phyloP scores from a whole-genome alignment of 306 rosid species.

The Sindora glabra region DNA sequence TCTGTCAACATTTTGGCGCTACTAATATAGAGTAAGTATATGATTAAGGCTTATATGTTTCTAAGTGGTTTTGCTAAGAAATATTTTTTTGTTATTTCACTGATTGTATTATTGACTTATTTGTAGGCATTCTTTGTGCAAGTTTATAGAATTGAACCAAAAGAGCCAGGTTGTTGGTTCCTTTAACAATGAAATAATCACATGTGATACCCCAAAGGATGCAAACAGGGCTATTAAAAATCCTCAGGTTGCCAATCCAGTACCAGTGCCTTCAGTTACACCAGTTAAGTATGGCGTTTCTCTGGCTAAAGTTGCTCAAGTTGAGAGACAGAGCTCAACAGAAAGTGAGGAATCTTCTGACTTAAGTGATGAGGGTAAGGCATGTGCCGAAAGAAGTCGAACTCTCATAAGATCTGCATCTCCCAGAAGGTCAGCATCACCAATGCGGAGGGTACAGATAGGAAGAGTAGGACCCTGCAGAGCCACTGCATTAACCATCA shows the following conservation, averaged over 20 bases:
- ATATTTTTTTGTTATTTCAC: constrained; percentile 6
- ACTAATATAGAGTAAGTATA: constrained; percentile 56
- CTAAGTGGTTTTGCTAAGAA: no score
- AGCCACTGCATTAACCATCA: constrained; percentile 81
- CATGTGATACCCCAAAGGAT: constrained; percentile 20
- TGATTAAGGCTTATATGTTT: not conserved
- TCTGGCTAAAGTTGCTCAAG: constrained; percentile 81
- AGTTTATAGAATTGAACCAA: constrained; percentile 42
- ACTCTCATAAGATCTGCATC: constrained; percentile 58
- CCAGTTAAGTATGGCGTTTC: constrained; percentile 84
- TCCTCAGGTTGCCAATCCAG: constrained; percentile 33
- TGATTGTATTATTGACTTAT: no score
- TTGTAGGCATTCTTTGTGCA: constrained; percentile 54
- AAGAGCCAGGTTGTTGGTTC: constrained; percentile 23
- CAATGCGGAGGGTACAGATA: constrained; percentile 90
- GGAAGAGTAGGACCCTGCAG: constrained; percentile 85
- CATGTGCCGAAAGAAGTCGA: constrained; percentile 79
- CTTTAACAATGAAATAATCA: constrained; percentile 27
- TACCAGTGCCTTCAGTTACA: constrained; percentile 22
- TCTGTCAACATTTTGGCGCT: constrained; percentile 60
- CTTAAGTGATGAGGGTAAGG: constrained; percentile 60
- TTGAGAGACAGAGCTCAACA: constrained; percentile 66
- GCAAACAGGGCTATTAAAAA: constrained; percentile 18
- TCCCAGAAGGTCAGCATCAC: constrained; percentile 93
- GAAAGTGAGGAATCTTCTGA: constrained; percentile 69